Evolutionary conservation across 768 basidiomycete genomes (phyloP).

Genomic region (Lactarius hengduanensis): DNA sequence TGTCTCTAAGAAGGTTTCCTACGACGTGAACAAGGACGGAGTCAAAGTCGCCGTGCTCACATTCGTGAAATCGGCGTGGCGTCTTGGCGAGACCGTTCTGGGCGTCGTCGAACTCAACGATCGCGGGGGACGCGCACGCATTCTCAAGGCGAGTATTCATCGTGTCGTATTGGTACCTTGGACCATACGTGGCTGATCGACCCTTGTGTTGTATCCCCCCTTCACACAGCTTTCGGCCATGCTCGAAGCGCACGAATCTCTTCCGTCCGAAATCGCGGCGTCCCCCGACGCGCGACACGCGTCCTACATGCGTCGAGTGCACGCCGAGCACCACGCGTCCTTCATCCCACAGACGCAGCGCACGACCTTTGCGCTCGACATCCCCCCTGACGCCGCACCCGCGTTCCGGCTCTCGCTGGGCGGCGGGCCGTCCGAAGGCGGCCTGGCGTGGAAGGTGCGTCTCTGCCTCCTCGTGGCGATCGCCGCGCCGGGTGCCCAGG

Average conservation of each 20-base stretch:
- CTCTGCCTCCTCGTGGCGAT: constrained; percentile 83
- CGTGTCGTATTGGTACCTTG: neutral
- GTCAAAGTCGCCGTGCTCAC: constrained; percentile 87
- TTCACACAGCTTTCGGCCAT: constrained; percentile 72
- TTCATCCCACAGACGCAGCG: constrained; percentile 71
- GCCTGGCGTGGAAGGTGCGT: constrained; percentile 87
- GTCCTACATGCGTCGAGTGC: constrained; percentile 62
- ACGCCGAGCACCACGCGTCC: constrained; percentile 83
- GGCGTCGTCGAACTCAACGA: constrained; percentile 89
- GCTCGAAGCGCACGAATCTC: constrained; percentile 84
- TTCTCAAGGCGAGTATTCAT: constrained; percentile 62
- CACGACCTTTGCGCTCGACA: constrained; percentile 85
- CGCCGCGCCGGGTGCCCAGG: constrained; percentile 46
- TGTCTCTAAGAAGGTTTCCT: constrained; percentile 90
- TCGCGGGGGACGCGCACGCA: constrained; percentile 62
- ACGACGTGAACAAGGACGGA: constrained; percentile 94
- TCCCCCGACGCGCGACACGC: constrained; percentile 41
- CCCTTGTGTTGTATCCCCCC: neutral
- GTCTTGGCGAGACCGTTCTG: constrained; percentile 88
- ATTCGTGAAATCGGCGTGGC: constrained; percentile 86
- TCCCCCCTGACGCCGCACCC: constrained; percentile 89
- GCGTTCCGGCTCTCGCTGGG: constrained; percentile 71
- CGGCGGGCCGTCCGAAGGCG: constrained; percentile 48
- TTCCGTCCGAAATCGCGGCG: constrained; percentile 60
- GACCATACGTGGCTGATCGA: neutral